A percentile compares a stretch with the other conserved stretches of the same genome.
These are phyloP conservation scores for Zarea fungicola DNA, from an alignment of 2,329 filamentous ascomycete genomes.

Conservation along the genomic window DNA sequence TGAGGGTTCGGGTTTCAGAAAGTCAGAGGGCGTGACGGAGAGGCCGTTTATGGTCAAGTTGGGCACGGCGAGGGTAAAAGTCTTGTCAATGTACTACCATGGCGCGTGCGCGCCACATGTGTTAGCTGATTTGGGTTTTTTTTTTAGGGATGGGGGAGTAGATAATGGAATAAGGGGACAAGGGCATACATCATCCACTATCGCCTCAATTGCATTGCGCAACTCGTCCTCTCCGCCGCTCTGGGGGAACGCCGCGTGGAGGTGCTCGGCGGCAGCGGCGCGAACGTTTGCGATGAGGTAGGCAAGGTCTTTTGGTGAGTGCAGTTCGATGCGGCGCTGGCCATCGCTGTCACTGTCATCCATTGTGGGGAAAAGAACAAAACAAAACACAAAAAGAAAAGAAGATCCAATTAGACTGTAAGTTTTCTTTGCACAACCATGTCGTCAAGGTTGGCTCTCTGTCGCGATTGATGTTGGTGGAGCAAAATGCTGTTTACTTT, in stretches of 20 bases:
- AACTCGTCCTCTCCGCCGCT: conserved; percentile 51
- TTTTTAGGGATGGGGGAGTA: too few species aligned
- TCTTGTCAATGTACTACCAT: conserved; percentile 58
- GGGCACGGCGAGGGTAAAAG: conserved; percentile 52
- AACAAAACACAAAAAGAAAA: too few species aligned
- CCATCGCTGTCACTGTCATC: conserved; percentile 29
- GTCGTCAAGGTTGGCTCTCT: too few species aligned
- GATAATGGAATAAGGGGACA: neutral
- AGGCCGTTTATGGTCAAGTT: conserved; percentile 62
- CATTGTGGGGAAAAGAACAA: neutral
- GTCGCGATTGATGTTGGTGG: too few species aligned
- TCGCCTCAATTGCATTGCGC: conserved; percentile 51
- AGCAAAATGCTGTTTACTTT: too few species aligned
- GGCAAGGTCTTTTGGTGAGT: conserved; percentile 66
- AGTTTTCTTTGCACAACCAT: too few species aligned
- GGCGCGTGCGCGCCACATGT: neutral
- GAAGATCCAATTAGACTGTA: too few species aligned
- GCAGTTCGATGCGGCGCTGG: conserved; percentile 75
- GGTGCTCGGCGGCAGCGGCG: conserved; percentile 60
- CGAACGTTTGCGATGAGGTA: conserved; percentile 67
- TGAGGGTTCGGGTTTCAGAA: conserved; percentile 29
- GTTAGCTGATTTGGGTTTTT: neutral
- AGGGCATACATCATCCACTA: conserved; percentile 50
- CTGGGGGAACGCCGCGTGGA: conserved; percentile 63
- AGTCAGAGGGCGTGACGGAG: conserved; percentile 35